Base-by-base conservation (phyloP, 2,329 filamentous ascomycete genomes). In the Fusarium euwallaceae region DNA sequence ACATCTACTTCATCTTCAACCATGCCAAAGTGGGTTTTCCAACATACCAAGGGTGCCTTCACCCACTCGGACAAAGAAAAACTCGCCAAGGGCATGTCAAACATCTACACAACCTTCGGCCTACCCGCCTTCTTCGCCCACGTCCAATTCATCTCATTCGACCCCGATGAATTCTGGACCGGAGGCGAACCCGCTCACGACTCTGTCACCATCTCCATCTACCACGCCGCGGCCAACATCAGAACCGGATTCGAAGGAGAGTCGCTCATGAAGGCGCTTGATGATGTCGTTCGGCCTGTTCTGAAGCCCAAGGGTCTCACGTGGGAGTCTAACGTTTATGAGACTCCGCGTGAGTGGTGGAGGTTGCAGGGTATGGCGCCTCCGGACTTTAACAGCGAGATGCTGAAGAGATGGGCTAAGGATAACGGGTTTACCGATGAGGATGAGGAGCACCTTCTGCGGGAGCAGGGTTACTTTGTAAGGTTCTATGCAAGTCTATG, bases 151-250 rank as follows among this genome's bases (percentile, higher is more conserved):
- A 36, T 58, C 29, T 9, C 32, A 0, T 58, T 58, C 10, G 29
- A 20, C 6, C 3, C 53, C 1, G 32, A 58, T 14, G 29, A 58
- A 14, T 36, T 58, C 24, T 58, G 29, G 12, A 24, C 55, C 2
- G 55, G 55, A 1, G 55, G 55, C 12, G 32, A 24, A 9, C 32
- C 55, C 5, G 29, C n/a, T 9, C 20, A 58, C 34, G 14, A 10
- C 29, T 58, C 20, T 12, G 14, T 16, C 12, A 58, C 55, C 34
- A 36, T 58, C 34, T 36, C 55, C 29, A 58, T 58, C 14, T 58
- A 58, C 32, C 55, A 58, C 32, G 55, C 55, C 16, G 55, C 55
- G 7, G 55, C 55, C 55, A 58, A 58, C 14, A 58, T 58, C 32
- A 34, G 55, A 2, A 58, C 11, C 20, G n/a, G 4, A 8, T 6